Evolutionary conservation across 2,329 filamentous ascomycete species (phyloP), one percentile per base, ranked within the genome.

Genomic region (Fusarium clavum): DNA sequence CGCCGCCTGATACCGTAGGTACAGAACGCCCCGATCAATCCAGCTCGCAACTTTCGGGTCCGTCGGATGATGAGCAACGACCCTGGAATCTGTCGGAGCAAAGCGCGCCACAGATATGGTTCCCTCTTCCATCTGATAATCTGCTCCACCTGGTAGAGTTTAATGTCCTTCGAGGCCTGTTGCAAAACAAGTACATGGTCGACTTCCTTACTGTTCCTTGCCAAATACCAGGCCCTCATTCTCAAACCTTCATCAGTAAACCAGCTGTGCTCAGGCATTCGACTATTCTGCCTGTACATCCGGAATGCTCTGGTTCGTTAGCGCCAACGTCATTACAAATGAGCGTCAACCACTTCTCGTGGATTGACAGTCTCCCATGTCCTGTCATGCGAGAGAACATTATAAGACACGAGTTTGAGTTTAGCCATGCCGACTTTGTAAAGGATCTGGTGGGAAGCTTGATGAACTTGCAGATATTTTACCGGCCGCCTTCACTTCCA

Each of bases 11-110:
- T 14, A 30, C 29, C 13, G 13, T 3, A 13, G 29, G 13, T 30
- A 14, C 29, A 14, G 11, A 30, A 6, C 6, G 29, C 13, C 13
- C 13, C 1, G 2, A 30, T 30, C 12, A 14, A 22, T 22, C 40
- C 10, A 10, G 4, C 40, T 20, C 40, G 6, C 14, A 24, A 5
- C 0, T 11, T 6, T 5, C 1, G 6, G 4, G 6, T 1, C 45
- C 0, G 14, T 14, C 10, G 22, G 0, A 6, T 2, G 3, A 11
- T 2, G 3, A n/a, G 5, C 22, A 5, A 8, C 30, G 14, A 3
- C 16, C 12, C 8, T 22, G 27, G 34, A 22, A 18, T 13, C 16
- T 14, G 6, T 12, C 25, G 13, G 27, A 48, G 12, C 27, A 34
- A 12, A 14, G 4, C 10, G 6, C 16, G 11, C 30, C 22, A 11